These are phyloP conservation scores for Clarireedia homoeocarpa DNA, from an alignment of 2,329 filamentous ascomycete genomes.

Conservation along the genomic window DNA sequence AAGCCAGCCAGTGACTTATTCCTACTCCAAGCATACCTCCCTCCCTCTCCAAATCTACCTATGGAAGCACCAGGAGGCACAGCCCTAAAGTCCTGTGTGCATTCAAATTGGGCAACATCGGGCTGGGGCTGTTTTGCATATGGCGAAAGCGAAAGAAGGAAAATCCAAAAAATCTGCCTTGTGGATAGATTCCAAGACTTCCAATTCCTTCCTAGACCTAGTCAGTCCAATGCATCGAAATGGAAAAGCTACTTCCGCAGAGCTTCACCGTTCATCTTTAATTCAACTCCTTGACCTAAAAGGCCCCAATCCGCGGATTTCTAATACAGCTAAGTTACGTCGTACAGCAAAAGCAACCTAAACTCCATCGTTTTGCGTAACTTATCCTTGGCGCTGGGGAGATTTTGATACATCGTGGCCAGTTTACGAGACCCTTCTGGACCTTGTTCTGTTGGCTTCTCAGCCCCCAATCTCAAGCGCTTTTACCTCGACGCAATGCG, in stretches of 20 bases:
- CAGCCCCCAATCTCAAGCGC: background rate
- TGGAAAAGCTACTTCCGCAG: background rate
- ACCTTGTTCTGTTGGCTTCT: background rate
- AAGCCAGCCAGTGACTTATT: background rate
- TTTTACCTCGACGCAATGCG: background rate
- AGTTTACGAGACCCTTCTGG: background rate
- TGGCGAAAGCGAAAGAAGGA: no score
- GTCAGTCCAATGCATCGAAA: background rate
- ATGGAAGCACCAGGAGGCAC: background rate
- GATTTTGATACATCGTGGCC: background rate
- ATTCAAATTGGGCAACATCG: background rate
- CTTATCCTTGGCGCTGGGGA: background rate
- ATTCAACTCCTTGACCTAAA: no score
- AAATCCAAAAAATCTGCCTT: background rate
- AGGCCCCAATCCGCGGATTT: background rate
- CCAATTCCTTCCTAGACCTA: background rate
- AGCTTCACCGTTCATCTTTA: background rate
- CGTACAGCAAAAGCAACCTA: no score
- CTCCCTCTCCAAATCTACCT: no score
- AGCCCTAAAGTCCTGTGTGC: background rate
- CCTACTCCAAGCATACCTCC: background rate
- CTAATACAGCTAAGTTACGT: background rate
- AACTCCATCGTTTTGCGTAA: no score
- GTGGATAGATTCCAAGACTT: constrained; percentile 1
- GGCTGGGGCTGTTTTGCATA: background rate